A percentile compares a stretch with the other conserved stretches of the same genome.
Evolutionary conservation across 1,284 basidiomycete genomes (phyloP).

Genomic region (Rhodofomes roseus): DNA sequence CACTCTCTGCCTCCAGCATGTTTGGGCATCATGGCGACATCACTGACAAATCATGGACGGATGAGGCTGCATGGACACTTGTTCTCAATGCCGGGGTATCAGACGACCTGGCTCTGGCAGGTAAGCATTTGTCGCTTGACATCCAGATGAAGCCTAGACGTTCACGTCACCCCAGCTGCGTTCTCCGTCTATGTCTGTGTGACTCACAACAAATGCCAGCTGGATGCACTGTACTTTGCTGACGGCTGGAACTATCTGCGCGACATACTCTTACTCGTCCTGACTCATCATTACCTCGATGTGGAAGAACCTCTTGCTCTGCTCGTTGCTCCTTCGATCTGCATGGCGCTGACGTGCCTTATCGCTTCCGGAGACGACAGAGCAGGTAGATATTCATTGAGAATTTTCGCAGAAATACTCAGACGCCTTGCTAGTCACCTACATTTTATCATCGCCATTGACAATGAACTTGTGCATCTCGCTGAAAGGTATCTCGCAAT

Average conservation of each 20-base stretch:
- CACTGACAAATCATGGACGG: conserved; percentile 15
- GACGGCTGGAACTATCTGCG: conserved; percentile 57
- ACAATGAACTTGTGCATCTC: conserved; percentile 36
- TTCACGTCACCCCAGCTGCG: conserved; percentile 35
- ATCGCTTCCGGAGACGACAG: conserved; percentile 23
- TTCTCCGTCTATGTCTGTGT: conserved; percentile 45
- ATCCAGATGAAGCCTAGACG: not conserved
- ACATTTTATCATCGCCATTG: conserved; percentile 44
- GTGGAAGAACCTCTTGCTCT: conserved; percentile 48
- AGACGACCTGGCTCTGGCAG: conserved; percentile 31
- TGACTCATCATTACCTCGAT: conserved; percentile 37
- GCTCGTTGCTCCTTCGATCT: conserved; percentile 45
- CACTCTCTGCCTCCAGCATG: conserved; percentile 21
- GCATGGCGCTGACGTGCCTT: conserved; percentile 41
- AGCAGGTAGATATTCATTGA: conserved; percentile 29
- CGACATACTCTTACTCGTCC: conserved; percentile 44
- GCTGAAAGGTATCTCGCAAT: conserved; percentile 16
- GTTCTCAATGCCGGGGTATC: conserved; percentile 18
- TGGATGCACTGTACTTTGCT: conserved; percentile 35
- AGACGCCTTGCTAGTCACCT: conserved; percentile 24
- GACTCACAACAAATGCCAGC: conserved; percentile 16
- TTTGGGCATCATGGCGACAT: not conserved
- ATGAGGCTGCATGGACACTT: conserved; percentile 28
- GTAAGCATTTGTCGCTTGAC: conserved; percentile 21
- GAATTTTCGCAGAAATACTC: not conserved